Conservation (phyloP, 345 rosid species). For the Psidium guajava region DNA sequence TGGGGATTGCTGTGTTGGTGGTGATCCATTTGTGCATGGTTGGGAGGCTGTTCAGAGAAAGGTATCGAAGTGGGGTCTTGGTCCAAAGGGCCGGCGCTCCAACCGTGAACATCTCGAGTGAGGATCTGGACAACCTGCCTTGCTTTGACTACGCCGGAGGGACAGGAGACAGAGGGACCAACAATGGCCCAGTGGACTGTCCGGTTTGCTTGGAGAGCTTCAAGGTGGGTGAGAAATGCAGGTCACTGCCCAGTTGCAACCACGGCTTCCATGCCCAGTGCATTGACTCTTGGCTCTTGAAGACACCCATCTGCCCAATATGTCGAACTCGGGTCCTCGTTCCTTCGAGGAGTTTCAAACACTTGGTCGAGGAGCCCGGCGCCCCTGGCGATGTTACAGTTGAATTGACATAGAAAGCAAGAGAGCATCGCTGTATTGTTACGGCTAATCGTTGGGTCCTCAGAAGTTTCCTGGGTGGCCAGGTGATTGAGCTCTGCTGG, state of each 20-base stretch:
- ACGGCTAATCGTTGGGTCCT: neutral
- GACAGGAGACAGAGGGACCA: neutral
- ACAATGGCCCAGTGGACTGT: neutral
- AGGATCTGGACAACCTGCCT: slow-evolving; percentile 29
- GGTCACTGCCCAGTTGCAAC: slow-evolving; percentile 5
- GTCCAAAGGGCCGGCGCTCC: neutral
- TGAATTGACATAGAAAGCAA: slow-evolving; percentile 1
- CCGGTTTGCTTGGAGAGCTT: slow-evolving; percentile 7
- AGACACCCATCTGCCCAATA: slow-evolving; percentile 9
- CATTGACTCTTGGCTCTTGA: slow-evolving; percentile 12
- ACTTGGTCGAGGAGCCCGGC: neutral
- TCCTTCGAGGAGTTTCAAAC: neutral
- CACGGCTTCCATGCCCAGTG: slow-evolving; percentile 10
- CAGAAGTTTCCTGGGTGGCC: neutral
- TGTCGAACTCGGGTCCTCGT: neutral
- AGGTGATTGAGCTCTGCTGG: neutral
- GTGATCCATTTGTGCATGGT: slow-evolving; percentile 32
- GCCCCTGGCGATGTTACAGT: neutral
- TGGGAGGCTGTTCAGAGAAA: slow-evolving; percentile 22
- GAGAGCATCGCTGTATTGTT: neutral
- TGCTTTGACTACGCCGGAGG: slow-evolving; percentile 22
- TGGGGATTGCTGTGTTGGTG: slow-evolving; percentile 23
- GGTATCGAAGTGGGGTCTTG: neutral
- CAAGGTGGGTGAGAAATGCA: slow-evolving; percentile 5
- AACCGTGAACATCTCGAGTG: slow-evolving; percentile 7